A percentile compares a stretch with the other conserved stretches of the same genome.
These are phyloP conservation scores for Neobulgaria alba DNA, from an alignment of 2,329 filamentous ascomycete genomes.

Conservation along the genomic window DNA sequence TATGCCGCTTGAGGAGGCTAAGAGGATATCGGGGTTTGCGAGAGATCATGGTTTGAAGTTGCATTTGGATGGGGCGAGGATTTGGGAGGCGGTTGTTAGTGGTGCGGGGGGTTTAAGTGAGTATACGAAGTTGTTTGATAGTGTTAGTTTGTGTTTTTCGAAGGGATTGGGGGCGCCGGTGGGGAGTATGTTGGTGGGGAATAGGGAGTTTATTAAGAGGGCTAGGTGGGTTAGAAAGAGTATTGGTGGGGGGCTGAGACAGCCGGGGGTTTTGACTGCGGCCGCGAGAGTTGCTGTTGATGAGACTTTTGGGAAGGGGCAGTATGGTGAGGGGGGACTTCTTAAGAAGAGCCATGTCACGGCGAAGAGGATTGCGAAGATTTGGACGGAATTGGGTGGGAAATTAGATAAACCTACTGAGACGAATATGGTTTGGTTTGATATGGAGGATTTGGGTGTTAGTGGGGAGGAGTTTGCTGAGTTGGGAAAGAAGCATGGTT, in stretches of 20 bases:
- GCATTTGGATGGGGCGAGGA: conserved; percentile 70
- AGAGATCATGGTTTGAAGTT: conserved; percentile 54
- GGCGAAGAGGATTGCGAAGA: conserved; percentile 50
- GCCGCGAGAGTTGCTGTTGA: conserved; percentile 70
- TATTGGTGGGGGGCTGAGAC: conserved; percentile 70
- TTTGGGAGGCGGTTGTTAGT: conserved; percentile 74
- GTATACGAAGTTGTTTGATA: conserved; percentile 63
- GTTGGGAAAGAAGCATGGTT: conserved; percentile 46
- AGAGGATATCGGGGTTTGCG: conserved; percentile 63
- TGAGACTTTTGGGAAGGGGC: conserved; percentile 60
- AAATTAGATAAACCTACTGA: conserved; percentile 52
- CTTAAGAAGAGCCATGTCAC: conserved; percentile 51
- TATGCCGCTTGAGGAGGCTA: conserved; percentile 65
- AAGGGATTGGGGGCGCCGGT: conserved; percentile 78
- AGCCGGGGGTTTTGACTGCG: conserved; percentile 67
- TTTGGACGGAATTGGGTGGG: conserved; percentile 55
- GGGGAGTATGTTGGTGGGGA: conserved; percentile 63
- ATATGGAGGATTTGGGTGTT: conserved; percentile 48
- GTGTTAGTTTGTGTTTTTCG: conserved; percentile 68
- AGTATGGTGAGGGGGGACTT: conserved; percentile 51
- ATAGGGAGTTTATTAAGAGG: conserved; percentile 46
- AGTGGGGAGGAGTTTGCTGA: conserved; percentile 43
- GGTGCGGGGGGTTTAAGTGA: conserved; percentile 59
- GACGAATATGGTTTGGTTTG: conserved; percentile 70
- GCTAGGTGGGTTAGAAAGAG: conserved; percentile 72